Evolutionary conservation across 164 flowering plant genomes (phyloP).

Genomic region (Berberis vulgaris): DNA sequence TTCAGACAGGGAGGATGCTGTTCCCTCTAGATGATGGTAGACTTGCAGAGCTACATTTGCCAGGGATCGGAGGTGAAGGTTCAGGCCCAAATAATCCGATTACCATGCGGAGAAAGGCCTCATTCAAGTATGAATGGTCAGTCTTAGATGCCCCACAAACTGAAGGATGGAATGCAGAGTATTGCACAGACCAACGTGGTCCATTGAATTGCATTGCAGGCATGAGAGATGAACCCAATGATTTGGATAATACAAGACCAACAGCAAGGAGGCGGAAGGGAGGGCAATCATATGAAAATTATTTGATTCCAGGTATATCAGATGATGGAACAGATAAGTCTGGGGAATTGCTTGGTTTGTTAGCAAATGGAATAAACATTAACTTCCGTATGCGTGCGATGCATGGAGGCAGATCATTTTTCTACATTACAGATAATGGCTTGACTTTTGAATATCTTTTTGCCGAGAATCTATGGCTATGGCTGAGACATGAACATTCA

Average conservation of each 20-base stretch:
- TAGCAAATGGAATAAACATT: conserved; percentile 21
- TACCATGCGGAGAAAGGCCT: conserved; percentile 34
- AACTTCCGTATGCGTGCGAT: conserved; percentile 51
- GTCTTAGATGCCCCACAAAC: conserved; percentile 74
- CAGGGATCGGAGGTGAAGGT: conserved; percentile 68
- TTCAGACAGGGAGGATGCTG: conserved; percentile 55
- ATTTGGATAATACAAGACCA: conserved; percentile 20
- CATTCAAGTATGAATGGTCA: conserved; percentile 56
- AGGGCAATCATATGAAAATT: conserved; percentile 28
- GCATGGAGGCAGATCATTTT: conserved; percentile 60
- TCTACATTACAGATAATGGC: conserved; percentile 50
- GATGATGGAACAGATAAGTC: conserved; percentile 14
- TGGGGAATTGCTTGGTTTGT: conserved; percentile 20
- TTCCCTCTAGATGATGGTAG: conserved; percentile 83
- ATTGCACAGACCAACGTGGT: conserved; percentile 74
- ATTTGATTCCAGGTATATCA: conserved; percentile 29
- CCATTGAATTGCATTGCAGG: conserved; percentile 72
- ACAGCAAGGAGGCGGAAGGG: conserved; percentile 33
- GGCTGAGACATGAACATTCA: conserved; percentile 68
- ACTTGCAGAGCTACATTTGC: conserved; percentile 64
- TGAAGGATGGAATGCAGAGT: conserved; percentile 94
- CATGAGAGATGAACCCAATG: conserved; percentile 48
- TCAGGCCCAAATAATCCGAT: conserved; percentile 36
- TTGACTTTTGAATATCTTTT: conserved; percentile 52
- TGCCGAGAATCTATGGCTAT: conserved; percentile 56